Base-by-base conservation (phyloP, 148 eudicot species). In the Chenopodium album region DNA sequence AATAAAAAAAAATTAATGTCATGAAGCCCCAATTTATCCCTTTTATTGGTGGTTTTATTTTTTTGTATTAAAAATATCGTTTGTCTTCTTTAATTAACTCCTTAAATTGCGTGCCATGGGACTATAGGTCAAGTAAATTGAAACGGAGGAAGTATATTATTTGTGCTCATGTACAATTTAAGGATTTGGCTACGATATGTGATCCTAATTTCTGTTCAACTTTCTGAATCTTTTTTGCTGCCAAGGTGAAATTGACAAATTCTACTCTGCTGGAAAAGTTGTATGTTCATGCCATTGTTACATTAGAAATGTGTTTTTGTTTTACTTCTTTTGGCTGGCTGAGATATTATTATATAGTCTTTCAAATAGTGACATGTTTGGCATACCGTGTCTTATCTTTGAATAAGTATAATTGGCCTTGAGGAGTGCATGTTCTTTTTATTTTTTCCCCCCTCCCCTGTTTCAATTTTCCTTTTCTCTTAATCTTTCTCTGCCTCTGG, bases 401-500 rank as follows among this genome's bases (percentile, higher is more conserved):
- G 32, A 23, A 60, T 73, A 46, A 23, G 19, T 70, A 17, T 3
- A 23, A 22, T 77, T 44, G 52, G 82, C 46, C 31, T 70, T 68
- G 44, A 68, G 71, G 26, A 41, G 28, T 41, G 54, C 16, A 41
- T 44, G 9, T 17, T 71, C 1, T 71, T 71, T 32, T 41, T 71
- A 32, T 37, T 17, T 41, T 37, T 9, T 37, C 23, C 54, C 54
- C 5, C 22, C 2, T 26, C 14, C 56, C 75, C 14, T 46, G 32
- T 44, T 59, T 47, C 56, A 17, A n/a, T 47, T 48, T 47, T 19
- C 5, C 32, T 73, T 73, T 26, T 22, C 46, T 29, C 26, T 52
- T 72, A 41, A 46, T 78, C 71, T 48, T 78, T 64, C 64, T 32
- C 20, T 84, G 74, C 77, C 65, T 47, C 44, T 70, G 26, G 66